These are phyloP conservation scores for Rhododendron griersonianum DNA, from an alignment of 148 eudicot species.

Conservation along the genomic window DNA sequence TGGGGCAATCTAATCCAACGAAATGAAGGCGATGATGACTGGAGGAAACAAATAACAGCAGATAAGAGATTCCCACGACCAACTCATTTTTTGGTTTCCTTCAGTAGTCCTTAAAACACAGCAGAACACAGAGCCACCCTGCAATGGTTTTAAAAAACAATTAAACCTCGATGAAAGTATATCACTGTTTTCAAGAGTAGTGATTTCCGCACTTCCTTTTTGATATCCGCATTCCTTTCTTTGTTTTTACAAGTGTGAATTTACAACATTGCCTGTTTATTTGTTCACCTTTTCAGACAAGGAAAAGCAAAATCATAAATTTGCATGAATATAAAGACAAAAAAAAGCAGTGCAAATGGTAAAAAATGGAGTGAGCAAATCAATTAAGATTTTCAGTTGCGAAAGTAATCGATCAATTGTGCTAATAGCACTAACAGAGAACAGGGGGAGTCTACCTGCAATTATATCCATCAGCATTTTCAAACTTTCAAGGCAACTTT, in stretches of 20 bases:
- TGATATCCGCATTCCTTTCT: not conserved
- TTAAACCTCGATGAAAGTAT: not conserved
- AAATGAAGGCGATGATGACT: not conserved
- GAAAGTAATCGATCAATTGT: not conserved
- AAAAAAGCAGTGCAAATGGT: not conserved
- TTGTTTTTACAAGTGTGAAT: not conserved
- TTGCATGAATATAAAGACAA: not conserved
- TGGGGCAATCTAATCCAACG: not conserved
- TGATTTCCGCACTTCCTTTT: not conserved
- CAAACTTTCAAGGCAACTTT: conserved; percentile 67
- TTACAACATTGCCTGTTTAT: not conserved
- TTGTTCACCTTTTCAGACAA: not conserved
- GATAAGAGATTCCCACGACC: not conserved
- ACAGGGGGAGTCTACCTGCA: not conserved
- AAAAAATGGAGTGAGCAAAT: not conserved
- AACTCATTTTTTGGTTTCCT: not conserved
- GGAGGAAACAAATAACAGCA: conserved; percentile 2
- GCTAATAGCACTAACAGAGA: not conserved
- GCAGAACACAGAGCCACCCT: conserved; percentile 10
- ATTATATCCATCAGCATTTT: conserved; percentile 13
- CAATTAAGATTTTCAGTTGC: not conserved
- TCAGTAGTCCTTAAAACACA: not conserved
- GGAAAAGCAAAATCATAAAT: not conserved
- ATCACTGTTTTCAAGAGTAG: not conserved
- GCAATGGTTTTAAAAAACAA: not conserved